A percentile compares a stretch with the other conserved stretches of the same genome.
These are phyloP conservation scores for Sporothrix variecibatus DNA, from an alignment of 2,329 filamentous ascomycete species.

Conservation along the genomic window DNA sequence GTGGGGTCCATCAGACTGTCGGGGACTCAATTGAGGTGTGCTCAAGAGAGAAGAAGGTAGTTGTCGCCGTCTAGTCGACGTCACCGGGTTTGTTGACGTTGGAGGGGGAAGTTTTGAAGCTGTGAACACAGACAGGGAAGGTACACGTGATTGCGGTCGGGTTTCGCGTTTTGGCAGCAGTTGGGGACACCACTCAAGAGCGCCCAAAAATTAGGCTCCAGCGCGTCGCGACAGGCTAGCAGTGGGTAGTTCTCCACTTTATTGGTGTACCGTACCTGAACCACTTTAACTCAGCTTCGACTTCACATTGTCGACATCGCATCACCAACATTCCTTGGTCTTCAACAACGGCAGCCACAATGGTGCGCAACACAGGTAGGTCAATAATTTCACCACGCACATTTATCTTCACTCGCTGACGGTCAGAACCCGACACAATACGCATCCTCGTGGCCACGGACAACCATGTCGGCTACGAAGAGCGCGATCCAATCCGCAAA, in stretches of 20 bases:
- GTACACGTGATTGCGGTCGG: conserved; percentile 30
- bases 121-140: not conserved
- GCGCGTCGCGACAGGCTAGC: conserved; percentile 27
- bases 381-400: no score
- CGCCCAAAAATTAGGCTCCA: conserved; percentile 21
- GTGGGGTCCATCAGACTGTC: conserved; percentile 27
- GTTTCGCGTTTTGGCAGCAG: conserved; percentile 29
- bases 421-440: conserved; percentile 73
- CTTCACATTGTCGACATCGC: not conserved
- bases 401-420: not conserved
- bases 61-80: not conserved
- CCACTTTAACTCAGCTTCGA: not conserved
- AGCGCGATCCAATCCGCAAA: conserved; percentile 89
- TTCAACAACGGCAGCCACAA: conserved; percentile 25
- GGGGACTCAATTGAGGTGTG: not conserved
- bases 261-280: not conserved
- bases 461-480: conserved; percentile 96
- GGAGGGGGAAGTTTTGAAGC: not conserved
- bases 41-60: not conserved
- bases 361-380: conserved; percentile 36
- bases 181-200: not conserved
- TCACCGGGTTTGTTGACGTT: not conserved
- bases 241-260: not conserved
- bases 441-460: conserved; percentile 93
- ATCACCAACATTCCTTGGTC: not conserved